Evolutionary conservation across 768 basidiomycete genomes (phyloP).

Genomic region (Hortiboletus flavorubellus): DNA sequence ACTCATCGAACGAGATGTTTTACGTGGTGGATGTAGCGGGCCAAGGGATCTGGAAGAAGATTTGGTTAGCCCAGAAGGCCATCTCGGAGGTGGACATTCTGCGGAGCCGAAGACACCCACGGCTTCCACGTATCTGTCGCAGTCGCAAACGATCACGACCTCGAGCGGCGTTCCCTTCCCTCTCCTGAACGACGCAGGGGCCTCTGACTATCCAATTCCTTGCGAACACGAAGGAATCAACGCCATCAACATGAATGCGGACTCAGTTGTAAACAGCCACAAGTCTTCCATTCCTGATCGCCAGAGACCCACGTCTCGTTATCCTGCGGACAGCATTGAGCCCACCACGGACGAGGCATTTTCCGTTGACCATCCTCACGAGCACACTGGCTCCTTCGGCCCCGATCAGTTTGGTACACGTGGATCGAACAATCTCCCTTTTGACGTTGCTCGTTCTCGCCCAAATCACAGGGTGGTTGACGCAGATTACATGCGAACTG

Average conservation of each 20-base stretch:
- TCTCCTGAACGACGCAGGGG: slow-evolving; percentile 23
- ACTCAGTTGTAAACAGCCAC: slow-evolving; percentile 7
- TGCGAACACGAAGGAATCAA: slow-evolving; percentile 22
- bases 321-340: slow-evolving; percentile 17
- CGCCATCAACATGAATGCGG: slow-evolving; percentile 8
- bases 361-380: slow-evolving; percentile 14
- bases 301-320: slow-evolving; percentile 16
- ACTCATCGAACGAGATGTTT: slow-evolving; percentile 36
- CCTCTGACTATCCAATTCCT: slow-evolving; percentile 17
- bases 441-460: slow-evolving; percentile 35
- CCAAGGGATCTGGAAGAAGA: slow-evolving; percentile 29
- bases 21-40: slow-evolving; percentile 18
- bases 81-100: slow-evolving; percentile 30
- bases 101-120: slow-evolving; percentile 39
- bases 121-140: slow-evolving; percentile 33
- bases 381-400: slow-evolving; percentile 6
- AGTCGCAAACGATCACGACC: slow-evolving; percentile 25
- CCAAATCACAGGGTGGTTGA: slow-evolving; percentile 24
- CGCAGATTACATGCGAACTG: slow-evolving; percentile 16
- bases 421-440: slow-evolving; percentile 36
- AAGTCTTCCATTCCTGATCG: slow-evolving; percentile 16
- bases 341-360: slow-evolving; percentile 10
- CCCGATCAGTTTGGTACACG: slow-evolving; percentile 31
- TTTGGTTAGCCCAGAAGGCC: slow-evolving; percentile 24
- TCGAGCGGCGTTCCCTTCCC: slow-evolving; percentile 24